A percentile compares a stretch with the other conserved stretches of the same genome.
Conservation (phyloP, 2,329 filamentous ascomycete species). For the Lecanicillium sp. region DNA sequence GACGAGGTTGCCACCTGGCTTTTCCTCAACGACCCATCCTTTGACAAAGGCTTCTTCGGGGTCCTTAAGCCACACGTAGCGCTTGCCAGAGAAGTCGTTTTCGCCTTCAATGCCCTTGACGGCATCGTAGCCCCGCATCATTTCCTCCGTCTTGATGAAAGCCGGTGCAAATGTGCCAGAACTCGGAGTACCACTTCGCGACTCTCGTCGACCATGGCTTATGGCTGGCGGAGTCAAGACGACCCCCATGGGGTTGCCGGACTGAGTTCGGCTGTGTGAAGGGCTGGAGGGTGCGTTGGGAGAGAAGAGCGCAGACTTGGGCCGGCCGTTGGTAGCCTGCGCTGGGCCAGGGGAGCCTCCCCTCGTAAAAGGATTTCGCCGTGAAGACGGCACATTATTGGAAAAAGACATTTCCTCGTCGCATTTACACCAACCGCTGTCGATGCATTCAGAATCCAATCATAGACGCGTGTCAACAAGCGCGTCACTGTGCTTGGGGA, state of each 20-base stretch:
- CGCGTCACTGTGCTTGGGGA: conserved; percentile 7
- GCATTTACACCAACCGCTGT: conserved; percentile 23
- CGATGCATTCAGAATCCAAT: conserved; percentile 17
- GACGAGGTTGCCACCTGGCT: conserved; percentile 60
- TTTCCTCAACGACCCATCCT: conserved; percentile 84
- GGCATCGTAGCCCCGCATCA: conserved; percentile 50
- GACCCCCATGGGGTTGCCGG: conserved; percentile 48
- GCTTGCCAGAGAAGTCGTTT: conserved; percentile 97
- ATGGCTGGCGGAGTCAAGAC: conserved; percentile 32
- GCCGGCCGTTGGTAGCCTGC: conserved; percentile 48
- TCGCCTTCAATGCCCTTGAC: conserved; percentile 83
- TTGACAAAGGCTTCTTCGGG: conserved; percentile 81
- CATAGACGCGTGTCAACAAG: conserved; percentile 22
- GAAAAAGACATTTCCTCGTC: conserved; percentile 29
- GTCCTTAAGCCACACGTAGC: conserved; percentile 97
- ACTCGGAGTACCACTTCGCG: conserved; percentile 55
- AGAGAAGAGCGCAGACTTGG: conserved; percentile 70
- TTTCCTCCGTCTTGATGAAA: conserved; percentile 86
- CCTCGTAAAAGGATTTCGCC: conserved; percentile 74
- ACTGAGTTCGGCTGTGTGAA: conserved; percentile 63
- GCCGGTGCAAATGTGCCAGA: conserved; percentile 89
- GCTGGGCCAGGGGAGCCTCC: conserved; percentile 61
- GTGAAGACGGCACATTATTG: conserved; percentile 47
- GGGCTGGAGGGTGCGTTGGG: conserved; percentile 34
- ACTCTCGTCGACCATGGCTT: conserved; percentile 49